Conservation (phyloP, 768 basidiomycete genomes). For the Suillus paluster region DNA sequence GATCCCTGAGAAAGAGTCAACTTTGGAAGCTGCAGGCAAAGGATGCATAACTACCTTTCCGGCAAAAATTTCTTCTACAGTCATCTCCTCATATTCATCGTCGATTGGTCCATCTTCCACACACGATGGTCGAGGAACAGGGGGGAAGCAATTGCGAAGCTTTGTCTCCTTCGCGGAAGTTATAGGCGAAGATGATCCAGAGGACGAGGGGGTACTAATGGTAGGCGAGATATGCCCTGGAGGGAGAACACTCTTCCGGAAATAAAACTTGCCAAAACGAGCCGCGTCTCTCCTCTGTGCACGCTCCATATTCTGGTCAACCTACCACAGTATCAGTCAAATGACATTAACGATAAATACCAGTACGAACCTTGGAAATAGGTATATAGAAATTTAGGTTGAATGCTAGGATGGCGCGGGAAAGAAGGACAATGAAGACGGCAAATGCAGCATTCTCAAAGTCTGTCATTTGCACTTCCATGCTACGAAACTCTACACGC, state of each 20-base stretch:
- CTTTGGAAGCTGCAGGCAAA: not conserved
- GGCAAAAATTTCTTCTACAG: constrained; percentile 89
- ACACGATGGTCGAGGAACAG: constrained; percentile 49
- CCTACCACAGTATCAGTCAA: constrained; percentile 50
- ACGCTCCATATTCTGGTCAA: constrained; percentile 94
- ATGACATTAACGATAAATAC: not conserved
- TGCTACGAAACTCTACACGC: constrained; percentile 97
- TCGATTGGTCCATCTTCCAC: constrained; percentile 60
- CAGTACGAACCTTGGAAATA: constrained; percentile 79
- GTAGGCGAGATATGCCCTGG: constrained; percentile 42
- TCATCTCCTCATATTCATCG: constrained; percentile 92
- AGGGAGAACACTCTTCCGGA: constrained; percentile 85
- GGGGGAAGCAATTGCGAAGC: constrained; percentile 74
- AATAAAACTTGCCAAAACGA: constrained; percentile 77
- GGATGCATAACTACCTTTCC: constrained; percentile 66
- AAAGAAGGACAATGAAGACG: constrained; percentile 92
- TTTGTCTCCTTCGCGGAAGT: constrained; percentile 61
- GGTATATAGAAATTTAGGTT: constrained; percentile 95
- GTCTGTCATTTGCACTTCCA: constrained; percentile 99
- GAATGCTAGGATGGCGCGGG: constrained; percentile 90
- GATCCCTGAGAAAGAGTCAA: constrained; percentile 48
- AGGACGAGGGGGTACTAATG: constrained; percentile 51
- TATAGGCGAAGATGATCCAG: constrained; percentile 42
- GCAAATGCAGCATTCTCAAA: constrained; percentile 99
- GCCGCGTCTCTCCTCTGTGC: constrained; percentile 88